Base-by-base conservation (phyloP, 176 grass and related monocot species). In the Dendrocalamus sinicus region DNA sequence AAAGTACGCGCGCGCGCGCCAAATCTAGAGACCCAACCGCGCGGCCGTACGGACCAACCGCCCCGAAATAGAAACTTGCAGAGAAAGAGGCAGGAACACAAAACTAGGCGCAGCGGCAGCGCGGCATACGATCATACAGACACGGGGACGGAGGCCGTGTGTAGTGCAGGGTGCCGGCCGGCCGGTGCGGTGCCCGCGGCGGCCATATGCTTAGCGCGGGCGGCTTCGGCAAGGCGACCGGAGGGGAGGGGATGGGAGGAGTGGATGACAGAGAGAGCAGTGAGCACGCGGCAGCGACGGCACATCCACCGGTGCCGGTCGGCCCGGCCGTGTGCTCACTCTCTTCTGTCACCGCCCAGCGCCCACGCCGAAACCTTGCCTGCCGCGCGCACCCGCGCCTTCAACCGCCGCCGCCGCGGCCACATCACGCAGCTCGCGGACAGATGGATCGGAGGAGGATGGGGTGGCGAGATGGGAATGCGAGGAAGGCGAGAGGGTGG, bases 271-370 rank as follows among this genome's bases (percentile, higher is more conserved):
- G 90, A 71, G 8, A 92, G 90, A 89, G 90, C 60, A 74, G 90
- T 92, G 86, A 92, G 90, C 86, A 92, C 90, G 90, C 90, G 83
- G 67, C 86, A 82, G 86, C 86, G 86, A 92, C 90, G 86, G 86
- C 90, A 92, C 84, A 79, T 81, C 66, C 67, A 50, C 16, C 78
- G 86, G 86, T 92, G 90, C 86, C 86, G 90, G 78, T 46, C 79
- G 50, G 86, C 79, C 85, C 89, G 89, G 83, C 90, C 86, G 90
- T 82, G 90, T 92, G 90, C 90, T 92, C 90, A 89, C 90, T 92
- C 90, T 92, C 90, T 92, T 92, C 90, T 92, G 90, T 92, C 90
- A 92, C 78, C 86, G 73, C 58, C 67, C 86, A 15, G 37, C 59
- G n/a, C 30, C 28, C 68, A 32, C 8, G 30, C 57, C 77, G 68